Conservation (phyloP, 2,329 filamentous ascomycete species). For the Neonectria faginata region DNA sequence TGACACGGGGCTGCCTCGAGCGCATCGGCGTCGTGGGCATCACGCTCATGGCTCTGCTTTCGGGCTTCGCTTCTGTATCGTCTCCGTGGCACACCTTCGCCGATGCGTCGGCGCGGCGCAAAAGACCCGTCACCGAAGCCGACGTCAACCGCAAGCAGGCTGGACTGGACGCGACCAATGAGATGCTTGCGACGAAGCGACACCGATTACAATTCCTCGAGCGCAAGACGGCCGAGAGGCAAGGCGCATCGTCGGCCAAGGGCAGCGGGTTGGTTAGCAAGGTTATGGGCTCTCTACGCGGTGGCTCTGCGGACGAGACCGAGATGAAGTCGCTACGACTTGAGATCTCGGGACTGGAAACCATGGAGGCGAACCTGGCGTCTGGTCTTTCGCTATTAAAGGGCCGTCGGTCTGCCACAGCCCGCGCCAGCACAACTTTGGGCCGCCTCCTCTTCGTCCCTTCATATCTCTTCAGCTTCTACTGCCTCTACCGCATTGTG, state of each 20-base stretch:
- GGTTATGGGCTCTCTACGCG: slow-evolving; percentile 77
- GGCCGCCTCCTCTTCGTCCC: slow-evolving; percentile 73
- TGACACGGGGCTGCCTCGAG: slow-evolving; percentile 69
- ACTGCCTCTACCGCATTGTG: slow-evolving; percentile 85
- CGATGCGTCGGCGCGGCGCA: slow-evolving; percentile 63
- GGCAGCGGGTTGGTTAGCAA: slow-evolving; percentile 75
- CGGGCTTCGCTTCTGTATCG: slow-evolving; percentile 89
- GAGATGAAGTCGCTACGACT: slow-evolving; percentile 74
- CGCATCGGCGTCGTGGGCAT: slow-evolving; percentile 88
- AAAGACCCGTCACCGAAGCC: slow-evolving; percentile 74
- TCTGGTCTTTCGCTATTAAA: slow-evolving; percentile 74
- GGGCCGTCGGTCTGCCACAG: slow-evolving; percentile 71
- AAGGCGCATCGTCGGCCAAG: slow-evolving; percentile 40
- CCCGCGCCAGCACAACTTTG: slow-evolving; percentile 73
- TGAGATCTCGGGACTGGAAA: slow-evolving; percentile 82
- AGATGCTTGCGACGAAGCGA: slow-evolving; percentile 82
- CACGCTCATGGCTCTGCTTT: slow-evolving; percentile 86
- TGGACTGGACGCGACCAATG: slow-evolving; percentile 80
- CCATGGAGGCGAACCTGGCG: slow-evolving; percentile 80
- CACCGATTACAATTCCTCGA: slow-evolving; percentile 78
- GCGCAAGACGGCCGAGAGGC: slow-evolving; percentile 63
- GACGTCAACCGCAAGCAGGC: slow-evolving; percentile 83
- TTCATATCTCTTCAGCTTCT: slow-evolving; percentile 78
- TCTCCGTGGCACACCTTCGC: slow-evolving; percentile 87
- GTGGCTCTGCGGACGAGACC: slow-evolving; percentile 68